These are phyloP conservation scores for Cymodocea nodosa DNA, from an alignment of 116 monocot species.

Conservation along the genomic window DNA sequence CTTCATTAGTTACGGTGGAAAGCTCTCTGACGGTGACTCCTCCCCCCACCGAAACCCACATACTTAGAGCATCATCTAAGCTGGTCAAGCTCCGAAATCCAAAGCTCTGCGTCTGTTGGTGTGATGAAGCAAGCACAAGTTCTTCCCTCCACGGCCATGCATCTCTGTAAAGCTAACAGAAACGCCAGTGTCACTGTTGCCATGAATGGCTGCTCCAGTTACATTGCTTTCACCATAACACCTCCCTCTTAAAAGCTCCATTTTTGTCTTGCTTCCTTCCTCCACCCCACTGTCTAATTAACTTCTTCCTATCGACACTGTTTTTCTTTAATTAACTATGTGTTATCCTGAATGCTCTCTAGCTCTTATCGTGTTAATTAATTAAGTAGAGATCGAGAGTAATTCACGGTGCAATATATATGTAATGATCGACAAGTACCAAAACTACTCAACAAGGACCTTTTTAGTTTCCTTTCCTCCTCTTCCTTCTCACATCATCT, in stretches of 20 bases:
- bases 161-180: conserved; percentile 3
- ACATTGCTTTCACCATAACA: conserved; percentile 7
- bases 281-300: not conserved
- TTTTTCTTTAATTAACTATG: no score
- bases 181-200: conserved; percentile 3
- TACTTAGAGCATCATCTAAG: no score
- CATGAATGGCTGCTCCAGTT: conserved; percentile 4
- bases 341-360: no score
- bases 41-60: no score
- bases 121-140: not conserved
- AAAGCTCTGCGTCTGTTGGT: no score
- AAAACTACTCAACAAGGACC: not conserved
- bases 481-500: not conserved
- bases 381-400: no score
- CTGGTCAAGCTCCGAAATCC: no score
- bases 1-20: not conserved
- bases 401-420: no score
- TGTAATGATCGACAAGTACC: not conserved
- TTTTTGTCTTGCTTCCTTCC: not conserved
- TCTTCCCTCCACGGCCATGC: not conserved
- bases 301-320: no score
- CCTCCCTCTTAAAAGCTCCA: not conserved
- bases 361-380: no score
- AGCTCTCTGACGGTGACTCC: no score
- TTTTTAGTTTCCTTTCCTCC: not conserved